phyloP scores from a whole-genome alignment of 495 filamentous ascomycete species.

The Clohesyomyces aquaticus region DNA sequence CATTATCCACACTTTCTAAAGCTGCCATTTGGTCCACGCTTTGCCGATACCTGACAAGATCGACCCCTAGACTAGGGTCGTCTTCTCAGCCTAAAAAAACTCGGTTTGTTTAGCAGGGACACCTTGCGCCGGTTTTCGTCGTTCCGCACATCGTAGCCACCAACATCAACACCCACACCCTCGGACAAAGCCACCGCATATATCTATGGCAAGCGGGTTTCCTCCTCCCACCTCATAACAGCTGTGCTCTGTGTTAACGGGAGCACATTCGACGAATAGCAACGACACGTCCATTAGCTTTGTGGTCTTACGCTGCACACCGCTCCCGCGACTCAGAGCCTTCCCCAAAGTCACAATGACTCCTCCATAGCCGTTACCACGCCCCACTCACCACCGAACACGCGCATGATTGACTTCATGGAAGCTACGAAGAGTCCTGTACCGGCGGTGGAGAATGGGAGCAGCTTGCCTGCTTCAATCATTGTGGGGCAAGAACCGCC shows the following conservation, averaged over 20 bases:
- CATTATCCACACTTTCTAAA: constrained; percentile 1
- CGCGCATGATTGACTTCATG: constrained; percentile 15
- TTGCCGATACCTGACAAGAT: constrained; percentile 7
- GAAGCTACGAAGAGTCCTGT: constrained; percentile 16
- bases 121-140: neutral
- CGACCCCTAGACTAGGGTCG: neutral
- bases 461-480: constrained; percentile 5
- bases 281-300: neutral
- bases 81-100: neutral
- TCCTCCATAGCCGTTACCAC: neutral
- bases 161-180: neutral
- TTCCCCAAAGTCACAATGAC: constrained; percentile 1
- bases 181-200: neutral
- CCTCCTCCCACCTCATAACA: constrained; percentile 2
- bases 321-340: neutral
- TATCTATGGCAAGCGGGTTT: constrained; percentile 4
- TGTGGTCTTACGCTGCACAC: neutral
- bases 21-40: neutral
- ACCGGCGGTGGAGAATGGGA: constrained; percentile 25
- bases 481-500: constrained; percentile 5
- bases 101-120: neutral
- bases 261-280: neutral
- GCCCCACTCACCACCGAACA: neutral
- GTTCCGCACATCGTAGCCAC: constrained; percentile 1
- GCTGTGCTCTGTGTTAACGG: no score